These are phyloP conservation scores for Corchorus capsularis DNA, from an alignment of 345 rosid species.

Conservation along the genomic window DNA sequence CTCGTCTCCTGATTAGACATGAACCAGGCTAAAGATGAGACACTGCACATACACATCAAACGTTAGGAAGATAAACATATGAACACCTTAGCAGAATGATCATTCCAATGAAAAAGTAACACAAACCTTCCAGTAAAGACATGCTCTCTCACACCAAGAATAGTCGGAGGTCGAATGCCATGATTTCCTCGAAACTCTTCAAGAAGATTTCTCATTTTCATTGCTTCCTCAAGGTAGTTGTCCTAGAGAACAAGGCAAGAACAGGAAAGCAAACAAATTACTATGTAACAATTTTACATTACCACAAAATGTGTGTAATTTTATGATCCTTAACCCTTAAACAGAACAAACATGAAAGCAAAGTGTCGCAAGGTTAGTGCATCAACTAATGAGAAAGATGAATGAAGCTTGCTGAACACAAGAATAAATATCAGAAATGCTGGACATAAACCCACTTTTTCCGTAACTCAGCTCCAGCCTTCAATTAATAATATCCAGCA, in stretches of 20 bases:
- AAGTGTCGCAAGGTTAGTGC: neutral
- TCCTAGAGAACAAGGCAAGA: slow-evolving; percentile 52
- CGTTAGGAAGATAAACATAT: slow-evolving; percentile 25
- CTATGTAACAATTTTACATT: neutral
- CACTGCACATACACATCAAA: slow-evolving; percentile 59
- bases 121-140: slow-evolving; percentile 95
- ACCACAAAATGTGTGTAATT: neutral
- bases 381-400: neutral
- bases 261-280: neutral
- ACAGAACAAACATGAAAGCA: neutral
- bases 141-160: slow-evolving; percentile 95
- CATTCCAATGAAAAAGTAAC: slow-evolving; percentile 13
- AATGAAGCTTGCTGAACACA: neutral
- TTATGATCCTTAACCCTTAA: neutral
- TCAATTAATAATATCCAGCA: neutral
- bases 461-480: neutral
- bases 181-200: slow-evolving; percentile 91
- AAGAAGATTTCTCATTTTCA: slow-evolving; percentile 96
- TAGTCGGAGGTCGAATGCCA: slow-evolving; percentile 94
- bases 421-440: neutral
- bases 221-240: slow-evolving; percentile 96
- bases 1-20: slow-evolving; percentile 99
- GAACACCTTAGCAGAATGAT: neutral
- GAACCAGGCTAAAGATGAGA: slow-evolving; percentile 96
- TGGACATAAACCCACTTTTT: neutral